A percentile compares a stretch with the other conserved stretches of the same genome.
These are phyloP conservation scores for Scleromitrula shiraiana DNA, from an alignment of 2,329 filamentous ascomycete species.

Conservation along the genomic window DNA sequence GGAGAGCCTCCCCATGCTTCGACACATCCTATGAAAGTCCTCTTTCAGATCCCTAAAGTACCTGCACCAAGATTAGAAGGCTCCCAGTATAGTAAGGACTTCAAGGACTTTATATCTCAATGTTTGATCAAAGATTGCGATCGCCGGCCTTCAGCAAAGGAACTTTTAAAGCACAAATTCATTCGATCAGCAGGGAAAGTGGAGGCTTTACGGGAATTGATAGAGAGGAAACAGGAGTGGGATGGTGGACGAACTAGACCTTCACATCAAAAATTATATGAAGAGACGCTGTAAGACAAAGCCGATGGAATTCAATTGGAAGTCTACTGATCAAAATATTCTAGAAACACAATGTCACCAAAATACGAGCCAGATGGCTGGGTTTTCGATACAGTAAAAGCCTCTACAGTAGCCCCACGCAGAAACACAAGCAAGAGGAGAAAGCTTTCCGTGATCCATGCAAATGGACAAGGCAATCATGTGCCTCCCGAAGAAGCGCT, in stretches of 20 bases:
- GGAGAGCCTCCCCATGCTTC: conserved; percentile 83
- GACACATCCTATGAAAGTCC: conserved; percentile 87
- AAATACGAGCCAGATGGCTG: conserved; percentile 73
- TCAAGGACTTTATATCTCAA: conserved; percentile 86
- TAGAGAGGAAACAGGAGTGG: conserved; percentile 74
- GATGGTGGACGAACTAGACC: conserved; percentile 65
- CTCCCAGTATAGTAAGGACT: conserved; percentile 71
- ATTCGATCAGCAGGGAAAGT: conserved; percentile 80
- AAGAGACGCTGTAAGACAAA: conserved; percentile 68
- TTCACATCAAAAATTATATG: conserved; percentile 76
- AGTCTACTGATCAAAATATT: neutral
- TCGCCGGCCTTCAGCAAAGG: conserved; percentile 72
- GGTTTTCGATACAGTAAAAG: conserved; percentile 91
- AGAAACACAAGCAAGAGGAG: conserved; percentile 46
- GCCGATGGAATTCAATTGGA: neutral
- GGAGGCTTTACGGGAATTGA: conserved; percentile 79
- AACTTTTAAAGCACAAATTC: conserved; percentile 81
- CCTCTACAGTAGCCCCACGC: conserved; percentile 38
- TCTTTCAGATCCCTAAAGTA: conserved; percentile 87
- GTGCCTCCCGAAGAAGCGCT: conserved; percentile 47
- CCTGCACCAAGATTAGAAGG: conserved; percentile 78
- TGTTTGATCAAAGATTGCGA: conserved; percentile 92
- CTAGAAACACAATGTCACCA: conserved; percentile 56
- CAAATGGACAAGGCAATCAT: conserved; percentile 30
- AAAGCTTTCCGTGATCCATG: conserved; percentile 49